phyloP scores from a whole-genome alignment of 2,329 filamentous ascomycete genomes.

The Annulohypoxylon truncatum region DNA sequence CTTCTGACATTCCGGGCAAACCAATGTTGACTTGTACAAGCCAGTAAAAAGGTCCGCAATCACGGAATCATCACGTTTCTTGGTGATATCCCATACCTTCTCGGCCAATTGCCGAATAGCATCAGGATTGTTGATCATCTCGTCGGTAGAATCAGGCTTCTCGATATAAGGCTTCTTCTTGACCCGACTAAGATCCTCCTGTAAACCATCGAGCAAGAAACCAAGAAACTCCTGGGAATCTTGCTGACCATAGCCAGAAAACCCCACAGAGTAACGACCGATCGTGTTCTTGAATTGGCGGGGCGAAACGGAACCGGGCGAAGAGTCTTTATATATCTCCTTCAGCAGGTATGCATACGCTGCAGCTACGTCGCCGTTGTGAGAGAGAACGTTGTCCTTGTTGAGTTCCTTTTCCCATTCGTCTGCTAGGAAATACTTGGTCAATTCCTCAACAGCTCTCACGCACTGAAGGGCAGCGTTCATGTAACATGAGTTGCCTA shows the following conservation, averaged over 20 bases:
- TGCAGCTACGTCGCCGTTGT: slow-evolving; percentile 87
- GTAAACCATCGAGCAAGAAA: slow-evolving; percentile 91
- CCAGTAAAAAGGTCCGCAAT: slow-evolving; percentile 96
- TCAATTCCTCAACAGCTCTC: slow-evolving; percentile 91
- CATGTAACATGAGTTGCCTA: slow-evolving; percentile 99
- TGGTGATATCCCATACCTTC: slow-evolving; percentile 91
- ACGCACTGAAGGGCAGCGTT: slow-evolving; percentile 97
- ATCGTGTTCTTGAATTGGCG: slow-evolving; percentile 85
- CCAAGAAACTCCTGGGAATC: slow-evolving; percentile 98
- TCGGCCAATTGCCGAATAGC: slow-evolving; percentile 88
- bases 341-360: slow-evolving; percentile 81
- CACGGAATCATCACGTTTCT: slow-evolving; percentile 91
- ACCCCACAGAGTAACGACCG: slow-evolving; percentile 83
- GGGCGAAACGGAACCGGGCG: slow-evolving; percentile 77
- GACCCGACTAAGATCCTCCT: slow-evolving; percentile 94
- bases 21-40: slow-evolving; percentile 97
- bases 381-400: slow-evolving; percentile 83
- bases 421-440: slow-evolving; percentile 85
- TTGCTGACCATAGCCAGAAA: slow-evolving; percentile 95
- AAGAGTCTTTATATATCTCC: slow-evolving; percentile 79
- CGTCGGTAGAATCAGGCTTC: slow-evolving; percentile 97
- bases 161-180: slow-evolving; percentile 97
- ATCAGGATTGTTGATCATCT: slow-evolving; percentile 85
- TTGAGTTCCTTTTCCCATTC: slow-evolving; percentile 86
- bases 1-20: slow-evolving; percentile 91